Percentiles rank a stretch among this genome's conserved stretches.
Conservation (phyloP, 106 monocot species). For the Acorus calamus region DNA sequence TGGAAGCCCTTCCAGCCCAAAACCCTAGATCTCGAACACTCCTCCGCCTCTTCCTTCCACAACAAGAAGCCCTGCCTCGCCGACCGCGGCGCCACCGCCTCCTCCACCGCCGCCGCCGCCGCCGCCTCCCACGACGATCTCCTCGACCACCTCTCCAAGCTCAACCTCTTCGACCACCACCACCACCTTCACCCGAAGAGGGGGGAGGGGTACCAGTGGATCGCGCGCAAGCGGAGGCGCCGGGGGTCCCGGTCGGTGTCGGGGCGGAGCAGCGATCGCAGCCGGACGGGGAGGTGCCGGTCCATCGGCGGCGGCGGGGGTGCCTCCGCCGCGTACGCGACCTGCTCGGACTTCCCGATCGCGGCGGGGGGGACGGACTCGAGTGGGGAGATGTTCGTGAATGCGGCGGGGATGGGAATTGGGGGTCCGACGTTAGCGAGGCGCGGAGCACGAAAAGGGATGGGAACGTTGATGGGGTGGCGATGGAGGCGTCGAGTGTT, state of each 20-base stretch:
- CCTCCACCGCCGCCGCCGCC: constrained; percentile 8
- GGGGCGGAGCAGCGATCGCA: constrained; percentile 79
- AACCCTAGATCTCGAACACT: neutral
- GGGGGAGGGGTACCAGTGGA: constrained; percentile 27
- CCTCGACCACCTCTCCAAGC: constrained; percentile 20
- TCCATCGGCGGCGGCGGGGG: constrained; percentile 14
- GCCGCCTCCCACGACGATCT: constrained; percentile 54
- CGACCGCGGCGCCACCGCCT: constrained; percentile 63
- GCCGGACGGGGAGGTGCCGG: constrained; percentile 24
- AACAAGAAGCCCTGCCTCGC: constrained; percentile 75
- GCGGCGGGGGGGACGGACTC: constrained; percentile 74
- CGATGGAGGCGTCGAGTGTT: constrained; percentile 15
- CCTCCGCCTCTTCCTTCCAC: constrained; percentile 12
- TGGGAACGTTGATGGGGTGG: constrained; percentile 9
- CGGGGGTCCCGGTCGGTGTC: constrained; percentile 75
- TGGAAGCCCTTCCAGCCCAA: constrained; percentile 75
- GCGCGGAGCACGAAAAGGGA: constrained; percentile 29
- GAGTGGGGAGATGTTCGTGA: constrained; percentile 72
- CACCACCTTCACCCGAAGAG: neutral
- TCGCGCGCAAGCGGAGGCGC: constrained; percentile 54
- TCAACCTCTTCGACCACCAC: neutral
- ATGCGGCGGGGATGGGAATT: constrained; percentile 42
- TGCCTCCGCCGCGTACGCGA: constrained; percentile 44
- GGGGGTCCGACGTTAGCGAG: constrained; percentile 86
- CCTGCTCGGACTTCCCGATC: constrained; percentile 68